These are phyloP conservation scores for Phytophthora crassamura DNA, from an alignment of 352 stramenopile species.

Conservation along the genomic window DNA sequence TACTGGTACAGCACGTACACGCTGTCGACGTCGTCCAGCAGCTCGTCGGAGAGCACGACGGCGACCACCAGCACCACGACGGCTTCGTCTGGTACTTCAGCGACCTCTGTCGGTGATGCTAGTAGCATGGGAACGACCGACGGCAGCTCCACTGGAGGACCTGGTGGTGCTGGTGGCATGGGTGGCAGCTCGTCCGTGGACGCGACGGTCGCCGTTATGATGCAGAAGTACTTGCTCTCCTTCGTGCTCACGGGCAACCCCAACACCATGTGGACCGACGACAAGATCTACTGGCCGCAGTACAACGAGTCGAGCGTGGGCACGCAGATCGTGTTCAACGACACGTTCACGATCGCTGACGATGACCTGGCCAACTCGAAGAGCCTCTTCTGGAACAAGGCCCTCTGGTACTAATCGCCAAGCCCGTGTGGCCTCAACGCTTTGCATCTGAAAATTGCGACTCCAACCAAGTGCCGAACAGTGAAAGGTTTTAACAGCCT, in stretches of 20 bases:
- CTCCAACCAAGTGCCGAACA: too few species aligned
- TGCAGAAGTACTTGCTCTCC: conserved; percentile 38
- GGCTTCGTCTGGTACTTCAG: too few species aligned
- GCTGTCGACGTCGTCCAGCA: conserved; percentile 13
- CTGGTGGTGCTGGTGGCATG: conserved; percentile 2
- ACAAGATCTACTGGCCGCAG: conserved; percentile 36
- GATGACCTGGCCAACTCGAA: conserved; percentile 29
- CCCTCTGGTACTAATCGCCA: conserved; percentile 28
- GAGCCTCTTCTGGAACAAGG: conserved; percentile 41
- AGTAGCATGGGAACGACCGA: too few species aligned
- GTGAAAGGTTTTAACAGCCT: too few species aligned
- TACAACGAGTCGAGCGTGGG: conserved; percentile 24
- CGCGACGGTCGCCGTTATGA: conserved; percentile 27
- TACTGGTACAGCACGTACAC: conserved; percentile 39
- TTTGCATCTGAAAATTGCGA: too few species aligned
- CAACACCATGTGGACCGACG: conserved; percentile 24
- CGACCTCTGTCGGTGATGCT: too few species aligned
- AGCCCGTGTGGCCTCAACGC: too few species aligned
- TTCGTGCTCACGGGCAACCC: conserved; percentile 36
- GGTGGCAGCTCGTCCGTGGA: conserved; percentile 18
- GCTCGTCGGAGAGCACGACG: conserved; percentile 9
- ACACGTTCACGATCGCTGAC: conserved; percentile 22
- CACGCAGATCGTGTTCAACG: conserved; percentile 33
- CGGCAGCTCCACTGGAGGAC: not conserved
- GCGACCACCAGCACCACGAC: not conserved